Evolutionary conservation across 768 basidiomycete species (phyloP), one percentile per base, ranked within the genome.

Genomic region (Rhizopogon salebrosus): DNA sequence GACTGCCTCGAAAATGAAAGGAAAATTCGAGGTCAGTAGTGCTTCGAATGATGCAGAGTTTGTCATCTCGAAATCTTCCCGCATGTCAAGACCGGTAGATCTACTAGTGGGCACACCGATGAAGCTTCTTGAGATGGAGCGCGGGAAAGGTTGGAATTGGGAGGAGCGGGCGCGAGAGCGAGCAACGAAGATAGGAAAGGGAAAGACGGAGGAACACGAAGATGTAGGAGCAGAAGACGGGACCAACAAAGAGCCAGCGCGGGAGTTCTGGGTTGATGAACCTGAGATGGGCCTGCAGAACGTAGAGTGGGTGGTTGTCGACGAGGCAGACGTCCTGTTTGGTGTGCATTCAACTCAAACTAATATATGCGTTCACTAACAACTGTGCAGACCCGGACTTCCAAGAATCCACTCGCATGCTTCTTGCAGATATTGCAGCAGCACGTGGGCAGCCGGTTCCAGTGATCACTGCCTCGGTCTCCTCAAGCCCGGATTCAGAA

Each of bases 261-360:
- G 63, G 20, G 64, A 66, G 67, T 79, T 57, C 55, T 74, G 67
- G 75, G 75, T 59, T 59, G 75, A 75, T 20, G 71, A 76, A 41
- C 76, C 81, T 4, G 76, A 84, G 61, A 77, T 90, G 70, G 77
- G 83, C 2, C 68, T 92, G 22, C 77, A 76, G 48, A 78, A 82
- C 45, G 72, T 95, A 1, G 91, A 95, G 61, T 95, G 92, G 92
- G 85, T 95, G 6, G 75, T 95, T 3, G 73, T 95, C 1, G 94
- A 97, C 55, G 93, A 97, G 63, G 93, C 94, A 0, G 94, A 95
- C 64, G 82, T 97, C 45, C 72, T 95, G 11, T 86, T 95, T 49
- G 91, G 93, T 90, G 57, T 46, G 79, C 68, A 9, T 31, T 40
- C 8, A 3, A 29, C 29, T 10, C 22, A 18, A 20, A 6, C 35